These are phyloP conservation scores for Diaporthe helianthi DNA, from an alignment of 2,329 filamentous ascomycete genomes.

Conservation along the genomic window DNA sequence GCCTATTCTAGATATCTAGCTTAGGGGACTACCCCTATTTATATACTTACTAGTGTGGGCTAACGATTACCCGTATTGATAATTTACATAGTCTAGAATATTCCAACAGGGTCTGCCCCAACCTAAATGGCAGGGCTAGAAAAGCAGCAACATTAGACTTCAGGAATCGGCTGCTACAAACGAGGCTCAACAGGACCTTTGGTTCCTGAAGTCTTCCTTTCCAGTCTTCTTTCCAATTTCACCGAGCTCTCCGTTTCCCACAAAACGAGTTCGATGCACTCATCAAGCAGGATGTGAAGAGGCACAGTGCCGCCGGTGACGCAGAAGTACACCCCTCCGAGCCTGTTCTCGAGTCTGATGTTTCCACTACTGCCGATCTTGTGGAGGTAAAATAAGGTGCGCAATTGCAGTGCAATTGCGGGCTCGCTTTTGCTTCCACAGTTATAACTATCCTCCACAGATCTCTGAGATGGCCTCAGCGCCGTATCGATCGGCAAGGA, in stretches of 20 bases:
- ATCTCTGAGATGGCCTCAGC: slow-evolving; percentile 22
- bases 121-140: neutral
- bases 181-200: slow-evolving; percentile 37
- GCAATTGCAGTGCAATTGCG: too few species aligned
- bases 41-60: too few species aligned
- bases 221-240: slow-evolving; percentile 48
- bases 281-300: slow-evolving; percentile 40
- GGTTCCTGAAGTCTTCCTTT: slow-evolving; percentile 49
- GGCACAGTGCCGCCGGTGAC: neutral
- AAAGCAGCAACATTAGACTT: too few species aligned
- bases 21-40: too few species aligned
- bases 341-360: slow-evolving; percentile 25
- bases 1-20: too few species aligned
- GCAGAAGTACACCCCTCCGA: slow-evolving; percentile 21
- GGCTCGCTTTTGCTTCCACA: too few species aligned
- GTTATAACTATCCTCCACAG: too few species aligned
- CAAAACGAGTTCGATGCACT: slow-evolving; percentile 45
- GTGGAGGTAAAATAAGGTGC: too few species aligned
- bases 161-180: neutral
- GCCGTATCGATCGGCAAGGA: slow-evolving; percentile 15
- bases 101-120: too few species aligned
- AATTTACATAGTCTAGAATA: too few species aligned
- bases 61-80: too few species aligned
- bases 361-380: slow-evolving; percentile 34
- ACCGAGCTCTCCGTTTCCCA: slow-evolving; percentile 45